Evolutionary conservation across 2,329 filamentous ascomycete genomes (phyloP), one percentile per base, ranked within the genome.

Genomic region (Aureobasidium sp.): DNA sequence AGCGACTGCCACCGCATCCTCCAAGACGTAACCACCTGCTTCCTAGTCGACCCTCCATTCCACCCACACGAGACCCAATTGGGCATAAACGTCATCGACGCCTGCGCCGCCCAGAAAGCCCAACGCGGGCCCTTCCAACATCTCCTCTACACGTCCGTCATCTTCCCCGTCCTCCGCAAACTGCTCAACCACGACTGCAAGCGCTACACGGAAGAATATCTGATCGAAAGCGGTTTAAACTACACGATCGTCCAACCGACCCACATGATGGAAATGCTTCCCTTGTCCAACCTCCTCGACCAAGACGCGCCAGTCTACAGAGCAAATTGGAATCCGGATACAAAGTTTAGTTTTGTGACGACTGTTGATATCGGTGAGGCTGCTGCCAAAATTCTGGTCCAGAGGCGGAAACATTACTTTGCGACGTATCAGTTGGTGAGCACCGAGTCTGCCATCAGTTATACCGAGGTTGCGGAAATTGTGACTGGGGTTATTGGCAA

Each of bases 151-250:
- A 63, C 60, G 34, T 64, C 62, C 14, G 68, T 70, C 21, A 53
- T 68, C 2, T 58, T 66, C 50, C 62, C 67, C 0, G 63, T 65
- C 52, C 55, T 68, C 6, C 60, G 62, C 24, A 67, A 67, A 52
- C 62, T 71, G 58, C 57, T 66, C 49, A 68, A 69, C 55, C 69
- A 71, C 47, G 67, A 66, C 53, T 60, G 60, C 56, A 70, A 70
- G 42, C 59, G 63, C 11, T 55, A 62, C 29, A 53, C 69, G 21
- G 69, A 71, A 55, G 66, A 71, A 55, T 59, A 63, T 21, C 57
- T 71, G 3, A 65, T 68, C 24, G 66, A 68, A 51, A 64, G 60
- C 32, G 61, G 59, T 4, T 57, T 70, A 4, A 58, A 60, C 27
- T 68, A 63, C 42, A 71, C 68, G 3, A 65, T 70, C 53, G 27